A percentile compares a stretch with the other conserved stretches of the same genome.
These are phyloP conservation scores for Ilyonectria destructans DNA, from an alignment of 2,329 filamentous ascomycete species.

Conservation along the genomic window DNA sequence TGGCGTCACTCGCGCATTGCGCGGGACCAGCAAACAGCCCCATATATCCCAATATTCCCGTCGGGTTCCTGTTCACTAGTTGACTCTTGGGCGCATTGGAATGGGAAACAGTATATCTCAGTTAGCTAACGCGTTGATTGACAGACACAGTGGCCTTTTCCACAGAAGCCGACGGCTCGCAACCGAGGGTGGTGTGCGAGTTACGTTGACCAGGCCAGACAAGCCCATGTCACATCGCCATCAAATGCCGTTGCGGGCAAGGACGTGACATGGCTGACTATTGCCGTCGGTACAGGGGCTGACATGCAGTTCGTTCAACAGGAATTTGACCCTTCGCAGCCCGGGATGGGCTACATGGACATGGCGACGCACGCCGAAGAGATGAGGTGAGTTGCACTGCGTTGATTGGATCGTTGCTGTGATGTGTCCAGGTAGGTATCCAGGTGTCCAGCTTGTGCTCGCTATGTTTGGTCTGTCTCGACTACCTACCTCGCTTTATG, in stretches of 20 bases:
- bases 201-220: slow-evolving; percentile 18
- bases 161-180: not conserved
- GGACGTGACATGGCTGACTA: slow-evolving; percentile 28
- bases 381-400: slow-evolving; percentile 66
- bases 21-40: slow-evolving; percentile 28
- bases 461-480: not conserved
- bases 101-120: slow-evolving; percentile 10
- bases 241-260: slow-evolving; percentile 22
- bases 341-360: slow-evolving; percentile 70
- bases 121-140: slow-evolving; percentile 25
- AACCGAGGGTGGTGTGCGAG: slow-evolving; percentile 24
- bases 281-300: slow-evolving; percentile 35
- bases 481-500: not conserved
- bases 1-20: slow-evolving; percentile 5
- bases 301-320: slow-evolving; percentile 55
- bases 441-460: slow-evolving; percentile 17
- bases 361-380: slow-evolving; percentile 66
- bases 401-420: slow-evolving; percentile 36
- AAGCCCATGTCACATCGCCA: slow-evolving; percentile 23
- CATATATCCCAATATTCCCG: not conserved
- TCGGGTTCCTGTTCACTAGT: slow-evolving; percentile 7
- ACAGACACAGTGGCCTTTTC: slow-evolving; percentile 8
- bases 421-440: slow-evolving; percentile 12
- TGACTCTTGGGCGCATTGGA: slow-evolving; percentile 6
- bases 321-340: slow-evolving; percentile 71